A percentile compares a stretch with the other conserved stretches of the same genome.
These are phyloP conservation scores for Blastomyces silverae DNA, from an alignment of 2,329 filamentous ascomycete genomes.

Conservation along the genomic window DNA sequence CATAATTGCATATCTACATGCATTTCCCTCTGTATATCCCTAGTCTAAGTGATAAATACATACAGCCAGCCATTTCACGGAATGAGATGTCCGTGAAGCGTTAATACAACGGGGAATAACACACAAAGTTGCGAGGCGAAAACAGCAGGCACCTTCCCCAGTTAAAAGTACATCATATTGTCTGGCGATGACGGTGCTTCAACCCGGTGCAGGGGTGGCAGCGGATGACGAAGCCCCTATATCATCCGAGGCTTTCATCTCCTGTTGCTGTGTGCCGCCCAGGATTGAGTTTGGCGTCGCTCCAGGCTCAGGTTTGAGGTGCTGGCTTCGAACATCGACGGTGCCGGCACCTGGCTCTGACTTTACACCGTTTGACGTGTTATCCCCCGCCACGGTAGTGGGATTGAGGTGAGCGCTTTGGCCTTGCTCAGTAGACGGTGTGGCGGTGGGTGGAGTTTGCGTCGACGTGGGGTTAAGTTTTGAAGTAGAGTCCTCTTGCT, in stretches of 20 bases:
- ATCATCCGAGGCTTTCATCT: neutral
- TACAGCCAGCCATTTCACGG: neutral
- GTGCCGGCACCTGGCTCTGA: neutral
- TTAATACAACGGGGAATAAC: neutral
- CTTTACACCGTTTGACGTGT: slow-evolving; percentile 8
- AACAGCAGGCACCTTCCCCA: neutral
- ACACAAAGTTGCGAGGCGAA: neutral
- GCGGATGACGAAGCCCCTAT: neutral
- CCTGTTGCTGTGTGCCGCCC: neutral
- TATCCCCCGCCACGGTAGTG: neutral
- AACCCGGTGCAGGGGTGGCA: neutral
- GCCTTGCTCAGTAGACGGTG: neutral
- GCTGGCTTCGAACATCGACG: neutral
- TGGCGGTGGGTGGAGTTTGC: neutral
- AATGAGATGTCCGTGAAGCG: neutral
- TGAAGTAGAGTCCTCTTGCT: slow-evolving; percentile 8
- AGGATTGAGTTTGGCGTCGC: neutral
- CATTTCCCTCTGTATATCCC: neutral
- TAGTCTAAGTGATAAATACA: slow-evolving; percentile 1
- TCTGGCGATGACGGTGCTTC: neutral
- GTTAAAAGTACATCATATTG: neutral
- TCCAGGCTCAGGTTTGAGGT: neutral
- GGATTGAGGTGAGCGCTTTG: neutral
- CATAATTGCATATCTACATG: neutral
- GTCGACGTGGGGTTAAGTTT: slow-evolving; percentile 12